A percentile compares a stretch with the other conserved stretches of the same genome.
Conservation (phyloP, 2,329 filamentous ascomycete genomes). For the Cladosporium sp. region DNA sequence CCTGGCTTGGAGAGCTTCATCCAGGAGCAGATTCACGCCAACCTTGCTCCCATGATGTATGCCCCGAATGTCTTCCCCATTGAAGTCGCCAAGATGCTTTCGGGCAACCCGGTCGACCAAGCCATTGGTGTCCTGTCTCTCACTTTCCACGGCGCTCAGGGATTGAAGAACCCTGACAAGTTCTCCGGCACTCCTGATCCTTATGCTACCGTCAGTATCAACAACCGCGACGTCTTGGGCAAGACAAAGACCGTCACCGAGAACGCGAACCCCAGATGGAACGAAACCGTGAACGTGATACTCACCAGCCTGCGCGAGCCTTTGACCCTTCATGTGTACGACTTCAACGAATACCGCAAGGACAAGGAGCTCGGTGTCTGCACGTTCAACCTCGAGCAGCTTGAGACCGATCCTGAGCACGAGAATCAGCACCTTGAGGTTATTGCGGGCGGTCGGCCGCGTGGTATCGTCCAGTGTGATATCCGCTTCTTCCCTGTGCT, state of each 20-base stretch:
- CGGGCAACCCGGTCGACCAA: slow-evolving; percentile 87
- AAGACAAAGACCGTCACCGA: slow-evolving; percentile 84
- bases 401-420: slow-evolving; percentile 69
- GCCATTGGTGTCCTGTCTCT: slow-evolving; percentile 90
- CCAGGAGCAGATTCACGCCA: slow-evolving; percentile 90
- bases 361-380: slow-evolving; percentile 90
- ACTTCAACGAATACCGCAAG: slow-evolving; percentile 94
- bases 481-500: slow-evolving; percentile 94
- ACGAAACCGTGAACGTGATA: slow-evolving; percentile 93
- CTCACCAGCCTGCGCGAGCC: slow-evolving; percentile 85
- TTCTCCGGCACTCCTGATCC: slow-evolving; percentile 89
- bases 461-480: slow-evolving; percentile 73
- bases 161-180: slow-evolving; percentile 91
- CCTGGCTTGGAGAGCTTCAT: slow-evolving; percentile 92
- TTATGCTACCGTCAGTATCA: slow-evolving; percentile 78
- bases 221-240: slow-evolving; percentile 72
- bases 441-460: slow-evolving; percentile 72
- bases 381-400: slow-evolving; percentile 74
- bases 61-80: slow-evolving; percentile 96
- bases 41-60: slow-evolving; percentile 96
- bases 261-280: slow-evolving; percentile 84
- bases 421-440: slow-evolving; percentile 85
- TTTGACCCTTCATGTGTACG: slow-evolving; percentile 76
- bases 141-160: slow-evolving; percentile 83
- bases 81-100: slow-evolving; percentile 96